These are phyloP conservation scores for Coniella vitis DNA, from an alignment of 2,329 filamentous ascomycete genomes.

Conservation along the genomic window DNA sequence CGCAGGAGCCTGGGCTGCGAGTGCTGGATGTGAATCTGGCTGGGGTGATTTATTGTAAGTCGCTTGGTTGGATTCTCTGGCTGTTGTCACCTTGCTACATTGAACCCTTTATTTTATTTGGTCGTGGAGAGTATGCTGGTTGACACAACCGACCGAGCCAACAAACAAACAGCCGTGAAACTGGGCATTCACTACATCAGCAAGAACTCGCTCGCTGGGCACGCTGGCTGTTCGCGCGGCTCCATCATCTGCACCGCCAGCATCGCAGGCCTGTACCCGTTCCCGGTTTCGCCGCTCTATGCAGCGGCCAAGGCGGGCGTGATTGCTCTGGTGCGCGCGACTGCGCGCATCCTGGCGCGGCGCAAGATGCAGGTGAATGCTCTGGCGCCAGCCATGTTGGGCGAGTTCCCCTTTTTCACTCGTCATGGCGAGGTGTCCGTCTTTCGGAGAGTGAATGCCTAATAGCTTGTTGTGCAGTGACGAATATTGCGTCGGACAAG, in stretches of 20 bases:
- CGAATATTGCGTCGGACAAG: slow-evolving; percentile 37
- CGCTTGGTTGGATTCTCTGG: background rate
- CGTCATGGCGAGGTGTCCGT: too few species aligned
- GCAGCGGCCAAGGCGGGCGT: slow-evolving; percentile 40
- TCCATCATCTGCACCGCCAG: slow-evolving; percentile 47
- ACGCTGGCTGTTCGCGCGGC: slow-evolving; percentile 30
- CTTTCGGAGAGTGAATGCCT: too few species aligned
- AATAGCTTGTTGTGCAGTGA: slow-evolving; percentile 29
- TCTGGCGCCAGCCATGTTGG: slow-evolving; percentile 41
- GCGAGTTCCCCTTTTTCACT: slow-evolving; percentile 26
- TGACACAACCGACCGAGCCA: too few species aligned
- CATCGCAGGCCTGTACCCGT: slow-evolving; percentile 45
- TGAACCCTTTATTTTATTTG: too few species aligned
- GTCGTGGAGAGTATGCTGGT: too few species aligned
- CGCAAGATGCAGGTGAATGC: slow-evolving; percentile 44
- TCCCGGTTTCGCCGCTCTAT: slow-evolving; percentile 44
- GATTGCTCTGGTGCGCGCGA: slow-evolving; percentile 42
- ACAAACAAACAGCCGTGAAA: slow-evolving; percentile 34
- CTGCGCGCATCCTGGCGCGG: slow-evolving; percentile 31
- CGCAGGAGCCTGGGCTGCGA: slow-evolving; percentile 28
- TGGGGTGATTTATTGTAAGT: slow-evolving; percentile 39
- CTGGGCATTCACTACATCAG: slow-evolving; percentile 43
- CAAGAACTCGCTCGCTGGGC: slow-evolving; percentile 22
- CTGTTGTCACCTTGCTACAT: too few species aligned
- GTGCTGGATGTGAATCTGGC: slow-evolving; percentile 32